Evolutionary conservation across 2,329 filamentous ascomycete genomes (phyloP), one percentile per base, ranked within the genome.

Genomic region (Penicillium sp.): DNA sequence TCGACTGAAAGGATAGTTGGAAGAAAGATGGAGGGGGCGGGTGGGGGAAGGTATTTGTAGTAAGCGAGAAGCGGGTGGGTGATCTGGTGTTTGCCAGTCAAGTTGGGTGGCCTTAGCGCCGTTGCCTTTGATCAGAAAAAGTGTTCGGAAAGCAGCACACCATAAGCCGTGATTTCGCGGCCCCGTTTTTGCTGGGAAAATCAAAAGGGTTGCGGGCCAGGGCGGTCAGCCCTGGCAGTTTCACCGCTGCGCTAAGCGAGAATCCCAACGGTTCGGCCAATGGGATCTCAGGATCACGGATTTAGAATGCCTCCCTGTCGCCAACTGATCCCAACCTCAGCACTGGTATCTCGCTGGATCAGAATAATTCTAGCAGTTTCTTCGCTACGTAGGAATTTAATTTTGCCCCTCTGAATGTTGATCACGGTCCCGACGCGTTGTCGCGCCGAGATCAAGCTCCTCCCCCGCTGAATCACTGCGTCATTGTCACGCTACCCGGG

Each of bases 1-100:
- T 69, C 64, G 71, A 63, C 67, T 66, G 45, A 35, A 60, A 49
- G 53, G 62, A 67, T 70, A 70, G 72, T 71, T 74, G 73, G 62
- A 73, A 69, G 73, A 76, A 72, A 69, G 71, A 76, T 72, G 73
- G 70, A 72, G 70, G 67, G 69, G 66, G 69, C 58, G 75, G 73
- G 76, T 75, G 74, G 75, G 76, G 76, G 75, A 67, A 71, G 70
- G 77, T 78, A 79, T 78, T 78, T 76, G 74, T 75, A 78, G 72
- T 68, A 69, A 69, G 63, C 70, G 69, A 73, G 66, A 62, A 64
- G 66, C 68, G 54, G 70, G 71, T 69, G 61, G 66, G 71, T 78
- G 75, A 77, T 78, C 74, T 76, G 69, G 68, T 62, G 60, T 65
- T 65, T 68, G 65, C 63, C 67, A 66, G 66, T 62, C 62, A 69